Percentiles rank a stretch among this genome's conserved stretches.
Evolutionary conservation across 495 filamentous ascomycete species (phyloP).

Genomic region (Lindgomyces ingoldianus): DNA sequence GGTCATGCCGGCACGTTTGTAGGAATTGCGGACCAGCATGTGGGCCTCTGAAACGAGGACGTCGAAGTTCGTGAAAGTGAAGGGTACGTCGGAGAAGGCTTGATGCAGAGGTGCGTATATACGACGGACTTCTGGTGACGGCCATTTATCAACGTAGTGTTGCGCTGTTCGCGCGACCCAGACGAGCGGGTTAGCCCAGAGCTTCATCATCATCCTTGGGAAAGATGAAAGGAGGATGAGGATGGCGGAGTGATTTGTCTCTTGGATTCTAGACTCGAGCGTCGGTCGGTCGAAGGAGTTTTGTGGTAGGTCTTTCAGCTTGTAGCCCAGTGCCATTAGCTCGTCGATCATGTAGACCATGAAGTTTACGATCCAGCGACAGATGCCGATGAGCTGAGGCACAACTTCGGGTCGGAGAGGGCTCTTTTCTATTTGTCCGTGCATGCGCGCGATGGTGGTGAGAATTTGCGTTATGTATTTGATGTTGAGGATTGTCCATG

Average conservation of each 20-base stretch:
- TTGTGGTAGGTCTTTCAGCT: constrained; percentile 49
- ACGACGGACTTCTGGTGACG: constrained; percentile 24
- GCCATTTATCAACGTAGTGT: constrained; percentile 25
- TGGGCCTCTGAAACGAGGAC: constrained; percentile 53
- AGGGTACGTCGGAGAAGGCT: constrained; percentile 50
- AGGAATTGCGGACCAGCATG: constrained; percentile 40
- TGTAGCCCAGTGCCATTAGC: constrained; percentile 61
- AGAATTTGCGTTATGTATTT: constrained; percentile 69
- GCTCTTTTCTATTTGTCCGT: constrained; percentile 28
- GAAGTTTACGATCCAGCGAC: constrained; percentile 68
- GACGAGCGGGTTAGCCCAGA: constrained; percentile 60
- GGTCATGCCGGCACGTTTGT: constrained; percentile 25
- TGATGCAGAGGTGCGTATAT: constrained; percentile 20
- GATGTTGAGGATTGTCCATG: constrained; percentile 72
- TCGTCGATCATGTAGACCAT: constrained; percentile 69
- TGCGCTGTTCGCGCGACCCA: constrained; percentile 15
- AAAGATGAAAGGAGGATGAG: constrained; percentile 72
- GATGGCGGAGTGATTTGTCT: constrained; percentile 57
- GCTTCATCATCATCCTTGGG: constrained; percentile 69
- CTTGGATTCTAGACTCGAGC: constrained; percentile 49
- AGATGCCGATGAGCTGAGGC: constrained; percentile 56
- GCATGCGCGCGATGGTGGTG: constrained; percentile 56
- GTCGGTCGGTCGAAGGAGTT: constrained; percentile 50
- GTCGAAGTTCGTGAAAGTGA: constrained; percentile 55
- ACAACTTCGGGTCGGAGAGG: constrained; percentile 49